A percentile compares a stretch with the other conserved stretches of the same genome.
Evolutionary conservation across 768 basidiomycete genomes (phyloP).

Genomic region (Ramaria sp.): DNA sequence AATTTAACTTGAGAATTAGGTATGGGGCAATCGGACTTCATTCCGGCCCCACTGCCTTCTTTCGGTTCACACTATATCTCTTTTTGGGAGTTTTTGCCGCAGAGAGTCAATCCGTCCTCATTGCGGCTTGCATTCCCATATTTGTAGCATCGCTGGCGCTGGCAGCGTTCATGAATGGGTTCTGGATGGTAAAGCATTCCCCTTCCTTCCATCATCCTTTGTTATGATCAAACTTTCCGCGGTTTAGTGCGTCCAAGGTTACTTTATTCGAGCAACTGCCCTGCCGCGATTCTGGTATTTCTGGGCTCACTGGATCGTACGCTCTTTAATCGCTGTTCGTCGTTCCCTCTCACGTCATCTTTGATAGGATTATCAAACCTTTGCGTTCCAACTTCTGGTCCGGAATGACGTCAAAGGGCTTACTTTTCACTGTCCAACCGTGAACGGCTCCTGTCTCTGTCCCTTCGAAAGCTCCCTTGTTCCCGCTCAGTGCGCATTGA

Average conservation of each 20-base stretch:
- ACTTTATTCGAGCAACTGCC: conserved; percentile 40
- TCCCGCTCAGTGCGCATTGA: background rate
- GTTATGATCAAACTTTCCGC: too few relatives aligned
- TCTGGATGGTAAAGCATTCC: conserved; percentile 35
- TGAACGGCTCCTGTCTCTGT: conserved; percentile 32
- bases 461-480: conserved; percentile 38
- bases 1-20: conserved; percentile 6
- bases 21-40: conserved; percentile 34
- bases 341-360: background rate
- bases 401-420: conserved; percentile 39
- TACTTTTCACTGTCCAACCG: conserved; percentile 30
- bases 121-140: conserved; percentile 42
- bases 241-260: conserved; percentile 11
- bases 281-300: conserved; percentile 52
- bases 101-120: conserved; percentile 37
- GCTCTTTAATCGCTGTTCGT: conserved; percentile 30
- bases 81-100: conserved; percentile 44
- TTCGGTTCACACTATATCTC: conserved; percentile 43
- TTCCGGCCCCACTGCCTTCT: conserved; percentile 35
- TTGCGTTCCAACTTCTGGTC: conserved; percentile 18
- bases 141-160: conserved; percentile 53
- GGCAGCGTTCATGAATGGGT: conserved; percentile 24
- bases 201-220: too few relatives aligned
- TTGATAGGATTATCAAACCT: conserved; percentile 11
- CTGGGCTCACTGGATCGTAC: conserved; percentile 47